Conservation (phyloP, 2,329 filamentous ascomycete species). For the Amphichorda felina region DNA sequence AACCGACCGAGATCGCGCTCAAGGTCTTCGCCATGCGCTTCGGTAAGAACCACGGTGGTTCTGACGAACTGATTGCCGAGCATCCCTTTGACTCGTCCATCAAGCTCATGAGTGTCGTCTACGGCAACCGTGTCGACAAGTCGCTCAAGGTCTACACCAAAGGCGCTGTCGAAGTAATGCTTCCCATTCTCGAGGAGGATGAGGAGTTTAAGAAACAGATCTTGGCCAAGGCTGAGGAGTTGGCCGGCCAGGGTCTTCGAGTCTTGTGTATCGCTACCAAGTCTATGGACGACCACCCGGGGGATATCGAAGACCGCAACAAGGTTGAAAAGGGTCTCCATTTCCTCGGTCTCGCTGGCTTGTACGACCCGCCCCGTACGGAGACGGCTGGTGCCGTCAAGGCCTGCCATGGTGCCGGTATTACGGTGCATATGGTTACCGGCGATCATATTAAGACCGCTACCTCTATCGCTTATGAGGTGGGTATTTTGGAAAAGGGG, state of each 20-base stretch:
- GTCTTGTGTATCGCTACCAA: conserved; percentile 55
- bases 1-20: conserved; percentile 63
- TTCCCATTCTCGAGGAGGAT: conserved; percentile 36
- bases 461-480: conserved; percentile 51
- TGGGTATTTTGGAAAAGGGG: conserved; percentile 41
- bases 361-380: conserved; percentile 60
- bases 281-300: conserved; percentile 20
- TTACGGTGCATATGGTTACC: conserved; percentile 58
- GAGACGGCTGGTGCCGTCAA: conserved; percentile 52
- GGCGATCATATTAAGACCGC: conserved; percentile 59
- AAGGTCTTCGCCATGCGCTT: conserved; percentile 64
- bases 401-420: conserved; percentile 47
- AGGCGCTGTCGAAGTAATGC: conserved; percentile 44
- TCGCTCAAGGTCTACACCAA: conserved; percentile 39
- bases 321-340: conserved; percentile 43
- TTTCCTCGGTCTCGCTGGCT: conserved; percentile 59
- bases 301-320: conserved; percentile 33
- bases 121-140: conserved; percentile 23
- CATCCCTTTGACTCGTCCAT: conserved; percentile 63
- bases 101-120: conserved; percentile 66
- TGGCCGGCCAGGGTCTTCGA: conserved; percentile 53
- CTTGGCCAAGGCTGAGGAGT: conserved; percentile 35
- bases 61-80: conserved; percentile 43
- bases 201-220: conserved; percentile 34
- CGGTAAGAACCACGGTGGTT: conserved; percentile 33